These are phyloP conservation scores for Aureobasidium lini DNA, from an alignment of 2,329 filamentous ascomycete species.

Conservation along the genomic window DNA sequence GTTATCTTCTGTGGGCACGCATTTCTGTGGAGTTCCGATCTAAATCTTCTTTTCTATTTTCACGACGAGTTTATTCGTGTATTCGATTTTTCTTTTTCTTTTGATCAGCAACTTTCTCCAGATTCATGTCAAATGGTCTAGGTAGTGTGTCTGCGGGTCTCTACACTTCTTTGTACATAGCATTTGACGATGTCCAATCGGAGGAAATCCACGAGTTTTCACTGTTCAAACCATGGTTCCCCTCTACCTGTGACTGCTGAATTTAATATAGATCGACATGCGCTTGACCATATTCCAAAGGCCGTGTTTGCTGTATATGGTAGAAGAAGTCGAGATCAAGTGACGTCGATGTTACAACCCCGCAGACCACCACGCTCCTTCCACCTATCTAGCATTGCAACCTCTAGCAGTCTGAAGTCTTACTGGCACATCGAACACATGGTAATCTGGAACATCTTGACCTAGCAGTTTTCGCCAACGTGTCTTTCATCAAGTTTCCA, in stretches of 20 bases:
- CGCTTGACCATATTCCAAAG: background rate
- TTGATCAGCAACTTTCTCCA: background rate
- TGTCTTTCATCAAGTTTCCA: background rate
- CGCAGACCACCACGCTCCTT: background rate
- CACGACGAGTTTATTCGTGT: background rate
- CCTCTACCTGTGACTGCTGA: background rate
- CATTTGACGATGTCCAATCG: background rate
- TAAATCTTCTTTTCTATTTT: background rate
- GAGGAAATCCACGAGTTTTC: background rate
- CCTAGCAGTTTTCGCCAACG: background rate
- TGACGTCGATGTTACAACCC: background rate
- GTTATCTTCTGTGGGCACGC: conserved; percentile 8
- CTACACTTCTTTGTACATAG: conserved; percentile 15
- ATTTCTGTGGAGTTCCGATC: conserved; percentile 8
- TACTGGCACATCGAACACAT: no score
- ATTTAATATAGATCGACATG: background rate
- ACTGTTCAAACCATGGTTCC: background rate
- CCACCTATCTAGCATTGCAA: background rate
- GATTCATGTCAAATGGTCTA: background rate
- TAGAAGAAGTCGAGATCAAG: background rate
- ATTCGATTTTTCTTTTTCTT: background rate
- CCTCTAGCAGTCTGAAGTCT: background rate
- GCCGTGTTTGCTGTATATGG: background rate
- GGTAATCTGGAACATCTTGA: background rate
- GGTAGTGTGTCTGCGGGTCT: conserved; percentile 3